Base-by-base conservation (phyloP, 208 protist genomes). In the Acanthamoeba quina region DNA sequence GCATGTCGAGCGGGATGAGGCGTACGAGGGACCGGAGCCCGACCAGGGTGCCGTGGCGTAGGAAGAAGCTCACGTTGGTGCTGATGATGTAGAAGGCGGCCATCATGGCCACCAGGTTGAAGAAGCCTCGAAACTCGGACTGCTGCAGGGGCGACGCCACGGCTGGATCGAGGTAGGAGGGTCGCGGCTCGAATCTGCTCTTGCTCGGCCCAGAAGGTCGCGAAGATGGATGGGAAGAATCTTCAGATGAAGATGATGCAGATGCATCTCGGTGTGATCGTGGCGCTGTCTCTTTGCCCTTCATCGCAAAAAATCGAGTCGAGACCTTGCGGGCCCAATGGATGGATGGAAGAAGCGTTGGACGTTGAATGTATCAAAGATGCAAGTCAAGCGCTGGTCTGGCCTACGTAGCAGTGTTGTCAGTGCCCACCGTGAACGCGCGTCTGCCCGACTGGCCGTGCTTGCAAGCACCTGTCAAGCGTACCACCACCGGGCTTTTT, bases 91-190 rank as follows among this genome's bases (percentile, higher is more conserved):
- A 93, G 52, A 93, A 93, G 66, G 54, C 49, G 24, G 52, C 90
- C 68, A 93, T 82, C 90, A 93, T 60, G 26, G 70, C 90, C 26
- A 82, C 49, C 2, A 93, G 66, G 70, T 93, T 93, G 70, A 93
- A 93, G 90, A 93, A 93, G 44, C 90, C 90, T 17, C 72, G 5
- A 26, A 93, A 93, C 72, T 93, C 90, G 17, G 90, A 93, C 49
- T 29, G 19, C 70, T 93, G 90, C 29, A 93, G 41, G 19, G 68
- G n/a, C 85, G 85, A 66, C 47, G 85, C 17, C 37, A 60, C 62
- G 5, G 85, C 76, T 2, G 85, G 85, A 10, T 91, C 85, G 24
- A 91, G 44, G 44, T 91, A 91, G n/a, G 85, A 91, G 26, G 85
- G 56, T 11, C 85, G 52, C n/a, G 85, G 58, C 47, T 66, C 85